Percentiles rank a stretch among this genome's conserved stretches.
Evolutionary conservation across 345 rosid species (phyloP).

Genomic region (Eucalyptus cloeziana): DNA sequence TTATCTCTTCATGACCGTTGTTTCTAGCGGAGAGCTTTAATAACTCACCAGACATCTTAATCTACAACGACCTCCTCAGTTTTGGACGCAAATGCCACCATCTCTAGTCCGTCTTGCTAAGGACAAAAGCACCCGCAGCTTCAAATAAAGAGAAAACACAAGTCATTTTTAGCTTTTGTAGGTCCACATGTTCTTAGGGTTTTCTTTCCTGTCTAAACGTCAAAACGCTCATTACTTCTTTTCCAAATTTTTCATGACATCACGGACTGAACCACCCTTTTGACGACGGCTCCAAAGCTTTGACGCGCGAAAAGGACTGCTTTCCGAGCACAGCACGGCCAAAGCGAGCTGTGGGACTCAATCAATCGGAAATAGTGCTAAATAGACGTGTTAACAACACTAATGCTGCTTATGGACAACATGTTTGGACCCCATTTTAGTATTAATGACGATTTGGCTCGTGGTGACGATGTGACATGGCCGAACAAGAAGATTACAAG

Average conservation of each 20-base stretch:
- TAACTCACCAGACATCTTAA: neutral
- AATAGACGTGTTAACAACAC: neutral
- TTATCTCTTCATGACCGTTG: neutral
- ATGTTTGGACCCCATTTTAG: neutral
- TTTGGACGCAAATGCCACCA: neutral
- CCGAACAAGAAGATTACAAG: neutral
- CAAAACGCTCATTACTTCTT: neutral
- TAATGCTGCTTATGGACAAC: neutral
- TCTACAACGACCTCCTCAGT: neutral
- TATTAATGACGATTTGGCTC: neutral
- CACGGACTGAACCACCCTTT: neutral
- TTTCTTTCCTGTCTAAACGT: neutral
- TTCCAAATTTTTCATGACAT: neutral
- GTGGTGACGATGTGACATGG: neutral
- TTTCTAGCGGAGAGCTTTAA: neutral
- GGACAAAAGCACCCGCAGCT: neutral
- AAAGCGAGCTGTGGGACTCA: neutral
- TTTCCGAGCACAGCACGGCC: neutral
- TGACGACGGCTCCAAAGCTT: neutral
- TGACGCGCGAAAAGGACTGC: neutral
- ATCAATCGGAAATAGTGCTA: neutral
- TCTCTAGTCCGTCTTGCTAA: neutral
- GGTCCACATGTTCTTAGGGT: neutral
- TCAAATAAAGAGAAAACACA: neutral
- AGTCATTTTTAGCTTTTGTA: neutral